Evolutionary conservation across 2,329 filamentous ascomycete species (phyloP).

Genomic region (Epichloe sylvatica): DNA sequence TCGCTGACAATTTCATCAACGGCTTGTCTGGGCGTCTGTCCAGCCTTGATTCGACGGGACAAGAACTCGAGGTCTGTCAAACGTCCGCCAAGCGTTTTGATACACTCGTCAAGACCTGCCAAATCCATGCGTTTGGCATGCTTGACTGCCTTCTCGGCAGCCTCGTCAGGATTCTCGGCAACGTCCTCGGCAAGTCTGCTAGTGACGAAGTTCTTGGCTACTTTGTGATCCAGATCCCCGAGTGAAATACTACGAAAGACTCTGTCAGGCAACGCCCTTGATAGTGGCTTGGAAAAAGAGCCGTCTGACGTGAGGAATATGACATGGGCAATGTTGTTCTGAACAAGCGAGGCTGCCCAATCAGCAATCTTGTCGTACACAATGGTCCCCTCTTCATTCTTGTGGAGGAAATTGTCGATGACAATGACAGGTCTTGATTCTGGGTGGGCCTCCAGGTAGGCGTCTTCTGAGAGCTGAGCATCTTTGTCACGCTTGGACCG

Average conservation of each 20-base stretch:
- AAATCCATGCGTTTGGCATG: slow-evolving; percentile 32
- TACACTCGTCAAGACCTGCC: slow-evolving; percentile 63
- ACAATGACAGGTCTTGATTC: slow-evolving; percentile 72
- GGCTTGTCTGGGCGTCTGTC: slow-evolving; percentile 68
- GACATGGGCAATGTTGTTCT: slow-evolving; percentile 81
- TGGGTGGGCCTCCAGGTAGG: slow-evolving; percentile 79
- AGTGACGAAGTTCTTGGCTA: slow-evolving; percentile 83
- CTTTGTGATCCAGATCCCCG: slow-evolving; percentile 71
- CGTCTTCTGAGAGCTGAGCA: slow-evolving; percentile 59
- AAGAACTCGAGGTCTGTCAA: slow-evolving; percentile 94
- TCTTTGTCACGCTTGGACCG: slow-evolving; percentile 64
- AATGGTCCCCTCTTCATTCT: slow-evolving; percentile 48
- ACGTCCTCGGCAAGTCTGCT: slow-evolving; percentile 52
- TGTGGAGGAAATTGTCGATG: slow-evolving; percentile 84
- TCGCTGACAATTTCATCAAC: slow-evolving; percentile 82
- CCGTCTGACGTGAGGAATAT: slow-evolving; percentile 87
- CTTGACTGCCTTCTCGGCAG: slow-evolving; percentile 8
- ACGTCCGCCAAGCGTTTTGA: slow-evolving; percentile 71
- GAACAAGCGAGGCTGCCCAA: slow-evolving; percentile 77
- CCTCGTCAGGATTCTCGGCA: slow-evolving; percentile 15
- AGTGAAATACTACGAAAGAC: slow-evolving; percentile 78
- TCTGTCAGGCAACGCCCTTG: slow-evolving; percentile 77
- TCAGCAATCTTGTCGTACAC: slow-evolving; percentile 72
- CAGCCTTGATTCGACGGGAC: slow-evolving; percentile 74
- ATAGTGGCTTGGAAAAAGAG: slow-evolving; percentile 74